Percentiles rank a stretch among this genome's conserved stretches.
Evolutionary conservation across 2,329 filamentous ascomycete genomes (phyloP).

Genomic region (Fusarium albosuccineum): DNA sequence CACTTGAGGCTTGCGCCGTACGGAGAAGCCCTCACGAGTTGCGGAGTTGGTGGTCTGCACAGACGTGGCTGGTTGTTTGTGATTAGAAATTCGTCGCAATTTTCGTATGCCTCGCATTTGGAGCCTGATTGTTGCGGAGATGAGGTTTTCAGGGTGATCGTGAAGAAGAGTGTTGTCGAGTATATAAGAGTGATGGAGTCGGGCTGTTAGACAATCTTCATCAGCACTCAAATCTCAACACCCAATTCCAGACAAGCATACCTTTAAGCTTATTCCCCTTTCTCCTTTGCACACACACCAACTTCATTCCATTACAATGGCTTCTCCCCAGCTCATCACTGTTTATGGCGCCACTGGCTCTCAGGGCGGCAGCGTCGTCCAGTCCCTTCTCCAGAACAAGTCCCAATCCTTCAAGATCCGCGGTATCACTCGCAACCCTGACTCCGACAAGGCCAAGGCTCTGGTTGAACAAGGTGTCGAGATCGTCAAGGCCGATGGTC

Average conservation of each 20-base stretch:
- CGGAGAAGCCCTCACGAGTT: constrained; percentile 5
- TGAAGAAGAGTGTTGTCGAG: neutral
- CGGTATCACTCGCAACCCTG: constrained; percentile 48
- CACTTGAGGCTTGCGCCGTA: constrained; percentile 19
- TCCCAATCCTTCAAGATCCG: constrained; percentile 44
- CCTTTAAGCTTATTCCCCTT: neutral
- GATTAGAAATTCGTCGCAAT: constrained; percentile 25
- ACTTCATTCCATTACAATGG: constrained; percentile 33
- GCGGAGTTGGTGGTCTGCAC: constrained; percentile 24
- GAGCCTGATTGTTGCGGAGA: constrained; percentile 11
- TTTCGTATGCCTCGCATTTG: neutral
- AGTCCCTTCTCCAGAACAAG: constrained; percentile 49
- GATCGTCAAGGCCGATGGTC: constrained; percentile 49
- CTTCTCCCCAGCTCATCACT: constrained; percentile 47
- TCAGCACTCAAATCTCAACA: constrained; percentile 23
- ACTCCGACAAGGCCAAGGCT: constrained; percentile 46
- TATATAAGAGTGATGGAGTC: constrained; percentile 32
- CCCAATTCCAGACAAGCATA: constrained; percentile 6
- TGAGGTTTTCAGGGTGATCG: neutral
- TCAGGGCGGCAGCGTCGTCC: constrained; percentile 49
- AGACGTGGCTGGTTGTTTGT: constrained; percentile 7
- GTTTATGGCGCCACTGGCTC: constrained; percentile 50
- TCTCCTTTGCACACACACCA: neutral
- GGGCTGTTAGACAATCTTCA: neutral
- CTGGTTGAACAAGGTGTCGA: constrained; percentile 46